Base-by-base conservation (phyloP, 768 basidiomycete species). In the Rhodocollybia butyracea region DNA sequence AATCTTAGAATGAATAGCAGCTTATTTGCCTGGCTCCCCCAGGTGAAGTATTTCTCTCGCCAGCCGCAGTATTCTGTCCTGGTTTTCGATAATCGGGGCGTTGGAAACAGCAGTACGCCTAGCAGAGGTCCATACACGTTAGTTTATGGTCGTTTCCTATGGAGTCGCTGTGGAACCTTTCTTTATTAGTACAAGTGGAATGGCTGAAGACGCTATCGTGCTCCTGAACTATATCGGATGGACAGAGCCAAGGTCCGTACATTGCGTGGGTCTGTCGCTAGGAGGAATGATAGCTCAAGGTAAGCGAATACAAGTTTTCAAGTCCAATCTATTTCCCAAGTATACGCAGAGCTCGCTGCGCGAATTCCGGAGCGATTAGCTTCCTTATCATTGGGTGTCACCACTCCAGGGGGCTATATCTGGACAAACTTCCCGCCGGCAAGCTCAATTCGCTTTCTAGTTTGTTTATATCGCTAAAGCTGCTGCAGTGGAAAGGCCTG, bases 1-100 rank as follows among this genome's bases (percentile, higher is more conserved):
- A n/a, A n/a, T 4, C 13, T 59, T 58, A 86, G 85, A 3, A 60
- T 91, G 58, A 89, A 86, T 65, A 75, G 77, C 52, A 83, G 73
- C 59, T 82, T 77, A 4, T 89, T 85, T 62, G 75, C 76, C 1
- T 91, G 88, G 90, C 63, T 66, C 0, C 63, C 71, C 0, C 89
- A 92, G 65, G 85, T 92, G 2, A 66, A 76, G 3, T 74, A 86
- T 63, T 91, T 93, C 60, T 75, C 77, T 7, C 26, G 19, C 19
- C 68, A 64, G n/a, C 66, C 76, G 15, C 69, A 81, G 30, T 87
- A 86, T 62, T 77, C 82, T 1, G 71, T 81, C 12, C 73, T 93
- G 2, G 88, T 90, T 4, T 91, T 93, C 64, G 91, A 93, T 68
- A 92, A 94, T 66, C 79, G 91, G 32, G 91, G 91, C 1, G 89